Percentiles rank a stretch among this genome's conserved stretches.
These are phyloP conservation scores for Spencermartinsiella ligniputridi DNA, from an alignment of 1,139 yeast species.

Conservation along the genomic window DNA sequence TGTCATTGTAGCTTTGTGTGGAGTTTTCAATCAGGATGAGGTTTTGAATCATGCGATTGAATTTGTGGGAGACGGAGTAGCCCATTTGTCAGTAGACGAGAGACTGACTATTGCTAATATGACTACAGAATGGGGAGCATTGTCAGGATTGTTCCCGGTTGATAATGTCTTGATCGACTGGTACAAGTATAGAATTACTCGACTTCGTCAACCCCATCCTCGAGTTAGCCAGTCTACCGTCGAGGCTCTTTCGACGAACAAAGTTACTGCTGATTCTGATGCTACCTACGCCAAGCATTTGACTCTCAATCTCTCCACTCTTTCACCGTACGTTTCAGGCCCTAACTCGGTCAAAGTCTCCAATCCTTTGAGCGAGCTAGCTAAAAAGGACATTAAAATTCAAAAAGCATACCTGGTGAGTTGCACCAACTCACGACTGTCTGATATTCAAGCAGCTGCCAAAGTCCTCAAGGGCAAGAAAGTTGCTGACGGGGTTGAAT, in stretches of 20 bases:
- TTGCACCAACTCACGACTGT: constrained; percentile 90
- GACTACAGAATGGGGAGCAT: constrained; percentile 99
- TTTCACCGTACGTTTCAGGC: constrained; percentile 91
- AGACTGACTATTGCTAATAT: constrained; percentile 95
- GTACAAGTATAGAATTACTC: constrained; percentile 63
- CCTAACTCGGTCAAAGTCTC: constrained; percentile 96
- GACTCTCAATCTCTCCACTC: constrained; percentile 71
- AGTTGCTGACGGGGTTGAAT: constrained; percentile 84
- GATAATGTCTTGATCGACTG: constrained; percentile 72
- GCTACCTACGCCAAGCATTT: constrained; percentile 86
- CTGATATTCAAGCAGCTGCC: constrained; percentile 95
- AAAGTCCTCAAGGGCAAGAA: constrained; percentile 73
- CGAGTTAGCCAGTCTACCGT: constrained; percentile 67
- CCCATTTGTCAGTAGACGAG: constrained; percentile 74
- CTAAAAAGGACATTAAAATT: constrained; percentile 67
- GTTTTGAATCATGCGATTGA: constrained; percentile 97
- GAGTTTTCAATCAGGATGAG: constrained; percentile 90
- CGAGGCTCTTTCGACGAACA: constrained; percentile 39
- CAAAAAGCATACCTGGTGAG: constrained; percentile 97
- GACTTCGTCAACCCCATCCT: constrained; percentile 78
- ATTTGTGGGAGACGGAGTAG: constrained; percentile 83
- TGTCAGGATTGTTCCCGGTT: constrained; percentile 93
- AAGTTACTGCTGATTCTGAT: constrained; percentile 58
- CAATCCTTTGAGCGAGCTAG: constrained; percentile 68
- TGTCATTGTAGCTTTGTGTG: constrained; percentile 93